Base-by-base conservation (phyloP, 805 yeast species). In the Ogataea pilisensis region DNA sequence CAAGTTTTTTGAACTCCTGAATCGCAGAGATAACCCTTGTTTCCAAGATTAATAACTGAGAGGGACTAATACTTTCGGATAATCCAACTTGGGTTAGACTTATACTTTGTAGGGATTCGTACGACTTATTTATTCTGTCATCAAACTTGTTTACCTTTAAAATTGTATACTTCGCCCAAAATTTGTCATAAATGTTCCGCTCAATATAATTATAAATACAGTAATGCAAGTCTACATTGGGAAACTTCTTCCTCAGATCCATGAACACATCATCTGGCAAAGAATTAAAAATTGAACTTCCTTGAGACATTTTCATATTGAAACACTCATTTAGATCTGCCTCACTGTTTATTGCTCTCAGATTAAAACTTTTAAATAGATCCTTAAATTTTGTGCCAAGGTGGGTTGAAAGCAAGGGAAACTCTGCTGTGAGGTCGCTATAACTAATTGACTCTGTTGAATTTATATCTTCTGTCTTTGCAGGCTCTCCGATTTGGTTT, bases 181-280 rank as follows among this genome's bases (percentile, higher is more conserved):
- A 55, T 45, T 73, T 76, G 47, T 78, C 84, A 51, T 79, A 83
- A 25, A 87, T 58, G 42, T 80, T 79, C 44, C 71, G 51, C 51
- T 90, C 96, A 13, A 86, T 80, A 50, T 86, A 86, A 40, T 78
- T 78, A 51, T 80, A 82, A 2, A 88, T 68, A 34, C 78, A 66
- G 42, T 68, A 69, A 48, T 69, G 75, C 47, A 78, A 61, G 42
- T 81, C 77, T 8, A 43, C 12, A 6, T 43, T 32, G 14, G 54
- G 51, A 29, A 46, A 51, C 18, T 53, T 34, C 6, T 50, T 44
- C 22, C 63, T 51, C 4, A 63, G 42, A 9, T 54, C 46, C 2
- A 55, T 42, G 11, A 61, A 50, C 0, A 59, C 50, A 2, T 58
- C 62, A 5, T 46, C 52, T 22, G 61, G 64, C 7, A 63, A 53